phyloP scores from a whole-genome alignment of 129 eudicot species.

The Silybum marianum region DNA sequence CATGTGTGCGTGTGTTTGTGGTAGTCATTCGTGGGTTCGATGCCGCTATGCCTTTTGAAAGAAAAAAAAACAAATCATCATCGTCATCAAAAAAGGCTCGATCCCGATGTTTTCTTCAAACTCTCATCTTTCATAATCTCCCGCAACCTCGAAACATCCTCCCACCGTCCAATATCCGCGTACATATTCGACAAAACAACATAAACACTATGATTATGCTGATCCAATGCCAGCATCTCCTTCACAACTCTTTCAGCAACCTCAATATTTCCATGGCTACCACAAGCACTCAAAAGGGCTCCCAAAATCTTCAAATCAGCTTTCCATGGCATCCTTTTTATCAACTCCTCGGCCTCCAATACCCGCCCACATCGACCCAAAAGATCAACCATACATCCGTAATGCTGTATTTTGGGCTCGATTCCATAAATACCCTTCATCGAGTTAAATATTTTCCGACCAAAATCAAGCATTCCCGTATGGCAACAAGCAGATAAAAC shows the following conservation, averaged over 20 bases:
- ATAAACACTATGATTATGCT: constrained; percentile 64
- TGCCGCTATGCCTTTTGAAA: too few relatives aligned
- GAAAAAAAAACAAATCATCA: too few relatives aligned
- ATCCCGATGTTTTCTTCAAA: constrained; percentile 73
- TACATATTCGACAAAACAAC: constrained; percentile 85
- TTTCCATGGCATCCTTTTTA: constrained; percentile 60
- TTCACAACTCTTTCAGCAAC: constrained; percentile 66
- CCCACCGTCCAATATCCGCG: constrained; percentile 83
- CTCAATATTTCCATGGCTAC: constrained; percentile 56
- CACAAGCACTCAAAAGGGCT: constrained; percentile 75
- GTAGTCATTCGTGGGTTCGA: too few relatives aligned
- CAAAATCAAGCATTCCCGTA: constrained; percentile 67
- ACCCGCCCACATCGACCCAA: constrained; percentile 71
- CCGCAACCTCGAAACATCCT: constrained; percentile 69
- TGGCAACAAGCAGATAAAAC: constrained; percentile 86
- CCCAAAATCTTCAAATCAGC: constrained; percentile 84
- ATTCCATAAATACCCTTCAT: constrained; percentile 52
- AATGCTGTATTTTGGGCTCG: constrained; percentile 73
- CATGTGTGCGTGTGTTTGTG: too few relatives aligned
- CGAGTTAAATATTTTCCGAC: constrained; percentile 46
- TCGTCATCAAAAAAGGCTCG: constrained; percentile 50
- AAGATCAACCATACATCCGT: constrained; percentile 86
- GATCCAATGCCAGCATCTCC: constrained; percentile 67
- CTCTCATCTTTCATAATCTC: constrained; percentile 59
- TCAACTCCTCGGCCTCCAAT: constrained; percentile 70